These are phyloP conservation scores for Cyclaneusma minus DNA, from an alignment of 2,329 filamentous ascomycete genomes.

Conservation along the genomic window DNA sequence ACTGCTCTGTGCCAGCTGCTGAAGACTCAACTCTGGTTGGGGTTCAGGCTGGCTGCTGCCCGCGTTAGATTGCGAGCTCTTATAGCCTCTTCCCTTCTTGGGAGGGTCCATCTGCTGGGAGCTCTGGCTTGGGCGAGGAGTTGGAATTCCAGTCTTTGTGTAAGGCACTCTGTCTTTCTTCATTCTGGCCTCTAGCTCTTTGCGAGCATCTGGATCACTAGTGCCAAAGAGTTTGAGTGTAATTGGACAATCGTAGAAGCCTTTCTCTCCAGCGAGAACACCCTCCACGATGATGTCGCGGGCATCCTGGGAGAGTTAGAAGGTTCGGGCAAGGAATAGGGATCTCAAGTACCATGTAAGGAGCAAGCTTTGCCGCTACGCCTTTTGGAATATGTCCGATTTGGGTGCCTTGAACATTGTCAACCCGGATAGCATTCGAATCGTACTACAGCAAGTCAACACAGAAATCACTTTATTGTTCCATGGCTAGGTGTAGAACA, in stretches of 20 bases:
- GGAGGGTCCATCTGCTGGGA: conserved; percentile 20
- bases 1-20: conserved; percentile 50
- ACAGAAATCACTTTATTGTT: not conserved
- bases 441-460: conserved; percentile 34
- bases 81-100: conserved; percentile 15
- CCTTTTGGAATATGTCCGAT: conserved; percentile 63
- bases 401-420: conserved; percentile 60
- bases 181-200: conserved; percentile 43
- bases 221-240: conserved; percentile 55
- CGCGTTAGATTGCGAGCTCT: conserved; percentile 11
- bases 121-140: conserved; percentile 36
- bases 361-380: conserved; percentile 55
- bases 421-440: conserved; percentile 59
- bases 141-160: conserved; percentile 14
- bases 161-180: conserved; percentile 46
- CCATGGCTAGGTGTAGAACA: conserved; percentile 3
- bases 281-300: conserved; percentile 51
- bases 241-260: conserved; percentile 56
- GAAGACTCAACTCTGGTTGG: conserved; percentile 9
- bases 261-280: conserved; percentile 50
- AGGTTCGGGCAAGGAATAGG: not conserved
- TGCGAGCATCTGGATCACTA: conserved; percentile 32
- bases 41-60: conserved; percentile 6
- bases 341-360: conserved; percentile 43
- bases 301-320: conserved; percentile 26